These are phyloP conservation scores for Paramecium primaurelia DNA, from an alignment of 73 alveolate species.

Conservation along the genomic window DNA sequence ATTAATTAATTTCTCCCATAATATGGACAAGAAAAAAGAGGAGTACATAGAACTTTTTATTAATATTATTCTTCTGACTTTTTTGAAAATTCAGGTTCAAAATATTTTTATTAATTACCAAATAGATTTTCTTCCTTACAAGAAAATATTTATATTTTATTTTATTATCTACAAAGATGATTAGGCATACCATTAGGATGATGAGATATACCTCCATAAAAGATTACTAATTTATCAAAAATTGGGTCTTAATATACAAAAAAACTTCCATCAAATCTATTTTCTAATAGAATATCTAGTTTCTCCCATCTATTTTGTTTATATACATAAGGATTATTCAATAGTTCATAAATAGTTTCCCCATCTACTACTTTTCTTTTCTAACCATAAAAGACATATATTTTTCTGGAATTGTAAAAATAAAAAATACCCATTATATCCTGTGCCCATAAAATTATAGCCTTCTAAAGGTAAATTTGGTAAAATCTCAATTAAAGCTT, in stretches of 20 bases:
- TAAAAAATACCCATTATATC: not conserved
- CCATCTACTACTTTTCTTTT: not conserved
- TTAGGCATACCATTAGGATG: not conserved
- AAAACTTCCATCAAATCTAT: constrained; percentile 36
- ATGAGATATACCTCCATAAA: not conserved
- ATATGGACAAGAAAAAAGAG: not conserved
- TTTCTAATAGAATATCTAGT: not conserved
- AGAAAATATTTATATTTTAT: not conserved
- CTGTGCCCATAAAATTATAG: constrained; percentile 39
- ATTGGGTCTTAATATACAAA: not conserved
- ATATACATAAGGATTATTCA: not conserved
- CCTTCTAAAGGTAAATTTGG: not conserved
- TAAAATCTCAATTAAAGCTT: not conserved
- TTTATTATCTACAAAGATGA: not conserved
- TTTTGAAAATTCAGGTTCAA: not conserved
- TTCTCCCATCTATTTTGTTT: not conserved
- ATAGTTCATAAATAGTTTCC: not conserved
- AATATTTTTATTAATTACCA: not conserved
- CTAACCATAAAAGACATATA: constrained; percentile 21
- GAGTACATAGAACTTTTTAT: not conserved
- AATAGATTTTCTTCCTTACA: not conserved
- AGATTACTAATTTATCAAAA: not conserved
- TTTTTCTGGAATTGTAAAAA: not conserved
- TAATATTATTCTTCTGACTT: not conserved
- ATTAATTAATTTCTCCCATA: not conserved